Evolutionary conservation across 495 filamentous ascomycete species (phyloP).

Genomic region (Rhizodiscina lignyota): DNA sequence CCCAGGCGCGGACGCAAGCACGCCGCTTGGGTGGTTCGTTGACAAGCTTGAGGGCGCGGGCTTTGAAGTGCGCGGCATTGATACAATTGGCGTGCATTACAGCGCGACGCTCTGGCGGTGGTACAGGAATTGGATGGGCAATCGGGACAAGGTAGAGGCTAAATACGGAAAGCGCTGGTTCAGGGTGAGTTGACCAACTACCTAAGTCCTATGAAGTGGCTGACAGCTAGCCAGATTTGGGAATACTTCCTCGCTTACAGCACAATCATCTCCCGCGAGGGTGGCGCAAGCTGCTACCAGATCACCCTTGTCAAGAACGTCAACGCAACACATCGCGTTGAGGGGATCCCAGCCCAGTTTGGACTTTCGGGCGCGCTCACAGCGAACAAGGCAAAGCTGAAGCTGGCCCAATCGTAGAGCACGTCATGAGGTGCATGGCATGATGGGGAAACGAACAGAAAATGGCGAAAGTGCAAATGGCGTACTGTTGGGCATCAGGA

Average conservation of each 20-base stretch:
- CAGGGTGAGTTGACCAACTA: constrained; percentile 45
- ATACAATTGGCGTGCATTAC: constrained; percentile 93
- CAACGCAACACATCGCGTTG: constrained; percentile 87
- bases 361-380: constrained; percentile 54
- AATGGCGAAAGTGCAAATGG: no score
- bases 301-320: constrained; percentile 94
- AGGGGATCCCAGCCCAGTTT: constrained; percentile 65
- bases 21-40: constrained; percentile 58
- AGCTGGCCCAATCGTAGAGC: neutral
- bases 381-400: constrained; percentile 8
- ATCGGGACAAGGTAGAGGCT: constrained; percentile 81
- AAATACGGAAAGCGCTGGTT: constrained; percentile 97
- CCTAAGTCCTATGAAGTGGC: neutral
- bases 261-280: constrained; percentile 87
- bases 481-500: no score
- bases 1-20: constrained; percentile 73
- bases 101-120: constrained; percentile 94
- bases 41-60: constrained; percentile 56
- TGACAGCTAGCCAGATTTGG: constrained; percentile 66
- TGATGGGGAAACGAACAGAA: no score
- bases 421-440: no score
- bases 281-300: constrained; percentile 88
- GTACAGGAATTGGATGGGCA: constrained; percentile 98
- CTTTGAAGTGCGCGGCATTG: constrained; percentile 59
- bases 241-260: constrained; percentile 93